These are phyloP conservation scores for Rhytidiadelphus loreus DNA, from an alignment of 225 moss, liverwort and hornwort species.

Conservation along the genomic window DNA sequence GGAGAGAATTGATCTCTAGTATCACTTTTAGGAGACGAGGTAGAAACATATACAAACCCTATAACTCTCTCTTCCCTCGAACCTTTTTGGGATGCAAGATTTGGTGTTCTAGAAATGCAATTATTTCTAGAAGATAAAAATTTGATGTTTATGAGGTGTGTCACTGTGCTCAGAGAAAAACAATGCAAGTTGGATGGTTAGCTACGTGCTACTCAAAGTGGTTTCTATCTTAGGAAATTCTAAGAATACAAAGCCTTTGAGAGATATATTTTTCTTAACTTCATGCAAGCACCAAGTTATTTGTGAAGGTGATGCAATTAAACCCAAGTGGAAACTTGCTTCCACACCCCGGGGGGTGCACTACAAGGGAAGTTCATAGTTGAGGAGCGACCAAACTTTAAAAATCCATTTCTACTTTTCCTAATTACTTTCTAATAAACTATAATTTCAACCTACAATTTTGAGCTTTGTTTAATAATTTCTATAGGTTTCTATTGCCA, in stretches of 20 bases:
- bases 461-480: no score
- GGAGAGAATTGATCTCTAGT: no score
- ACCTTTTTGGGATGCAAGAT: background rate
- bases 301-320: background rate
- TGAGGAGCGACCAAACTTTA: no score
- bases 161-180: background rate
- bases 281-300: background rate
- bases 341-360: no score
- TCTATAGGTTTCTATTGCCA: no score
- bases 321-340: background rate
- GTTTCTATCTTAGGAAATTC: accelerated
- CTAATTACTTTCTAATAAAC: no score
- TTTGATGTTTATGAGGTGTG: background rate
- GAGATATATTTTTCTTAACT: background rate
- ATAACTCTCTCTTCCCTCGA: accelerated
- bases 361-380: no score
- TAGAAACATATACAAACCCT: no score
- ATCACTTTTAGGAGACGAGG: no score
- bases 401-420: no score
- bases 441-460: no score
- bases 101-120: background rate
- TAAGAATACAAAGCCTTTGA: background rate
- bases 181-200: background rate
- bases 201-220: accelerated
- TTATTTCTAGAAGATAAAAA: background rate